phyloP scores from a whole-genome alignment of 345 rosid species.

The Ailanthus altissimus region DNA sequence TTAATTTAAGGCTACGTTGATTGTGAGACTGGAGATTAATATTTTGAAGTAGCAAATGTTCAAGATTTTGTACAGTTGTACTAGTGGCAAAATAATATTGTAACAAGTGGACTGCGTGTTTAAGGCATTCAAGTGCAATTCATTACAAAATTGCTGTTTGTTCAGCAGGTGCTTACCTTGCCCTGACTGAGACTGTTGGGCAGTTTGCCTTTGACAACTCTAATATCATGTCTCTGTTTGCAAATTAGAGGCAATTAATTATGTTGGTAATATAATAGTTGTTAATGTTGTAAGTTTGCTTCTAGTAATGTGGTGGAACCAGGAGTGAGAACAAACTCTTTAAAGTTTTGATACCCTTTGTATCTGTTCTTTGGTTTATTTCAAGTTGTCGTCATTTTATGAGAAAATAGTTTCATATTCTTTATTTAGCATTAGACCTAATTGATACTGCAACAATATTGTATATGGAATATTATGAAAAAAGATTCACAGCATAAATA shows the following conservation, averaged over 20 bases:
- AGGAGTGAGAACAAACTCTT: not conserved
- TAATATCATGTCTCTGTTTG: not conserved
- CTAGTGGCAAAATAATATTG: not conserved
- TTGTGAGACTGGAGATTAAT: not conserved
- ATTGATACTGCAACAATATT: not conserved
- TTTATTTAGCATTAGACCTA: not conserved
- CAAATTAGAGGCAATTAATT: not conserved
- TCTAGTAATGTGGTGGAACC: not conserved
- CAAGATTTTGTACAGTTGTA: not conserved
- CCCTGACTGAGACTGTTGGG: not conserved
- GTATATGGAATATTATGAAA: not conserved
- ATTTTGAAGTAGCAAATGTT: not conserved
- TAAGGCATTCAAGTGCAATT: not conserved
- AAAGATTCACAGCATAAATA: not conserved
- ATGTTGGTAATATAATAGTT: not conserved
- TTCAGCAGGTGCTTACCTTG: not conserved
- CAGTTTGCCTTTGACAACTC: not conserved
- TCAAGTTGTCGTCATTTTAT: not conserved
- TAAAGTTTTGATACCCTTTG: not conserved
- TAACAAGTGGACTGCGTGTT: not conserved
- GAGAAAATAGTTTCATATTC: not conserved
- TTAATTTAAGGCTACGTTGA: not conserved
- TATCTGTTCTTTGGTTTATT: not conserved
- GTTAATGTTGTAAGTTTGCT: not conserved
- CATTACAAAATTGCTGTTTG: not conserved